Conservation (phyloP, 1,284 basidiomycete species). For the Polyporus tsugae region DNA sequence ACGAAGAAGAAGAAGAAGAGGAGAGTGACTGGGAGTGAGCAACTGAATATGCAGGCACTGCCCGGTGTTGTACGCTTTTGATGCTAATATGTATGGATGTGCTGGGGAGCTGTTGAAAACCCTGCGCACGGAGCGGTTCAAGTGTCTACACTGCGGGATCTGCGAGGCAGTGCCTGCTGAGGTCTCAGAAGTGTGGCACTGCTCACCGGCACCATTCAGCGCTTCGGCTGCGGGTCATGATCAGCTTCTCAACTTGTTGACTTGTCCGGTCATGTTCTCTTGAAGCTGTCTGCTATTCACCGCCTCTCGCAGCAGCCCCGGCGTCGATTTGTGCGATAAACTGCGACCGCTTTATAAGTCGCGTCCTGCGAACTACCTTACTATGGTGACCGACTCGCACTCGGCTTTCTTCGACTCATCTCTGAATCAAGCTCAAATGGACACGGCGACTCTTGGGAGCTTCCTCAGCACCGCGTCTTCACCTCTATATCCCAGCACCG, state of each 20-base stretch:
- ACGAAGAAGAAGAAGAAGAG: conserved; percentile 44
- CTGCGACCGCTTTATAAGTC: not conserved
- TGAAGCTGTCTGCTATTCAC: not conserved
- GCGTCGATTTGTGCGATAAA: not conserved
- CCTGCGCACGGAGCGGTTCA: not conserved
- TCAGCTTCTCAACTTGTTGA: not conserved
- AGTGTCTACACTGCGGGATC: not conserved
- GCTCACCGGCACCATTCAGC: not conserved
- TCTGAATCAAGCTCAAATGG: not conserved
- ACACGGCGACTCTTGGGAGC: not conserved
- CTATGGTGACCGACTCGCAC: not conserved
- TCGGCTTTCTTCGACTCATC: conserved; percentile 5
- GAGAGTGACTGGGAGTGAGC: conserved; percentile 79
- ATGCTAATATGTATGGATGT: not conserved
- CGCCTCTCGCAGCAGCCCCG: not conserved
- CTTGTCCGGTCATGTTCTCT: not conserved
- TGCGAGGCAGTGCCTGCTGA: too few species aligned
- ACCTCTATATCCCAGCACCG: not conserved
- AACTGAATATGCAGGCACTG: not conserved
- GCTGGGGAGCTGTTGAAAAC: not conserved
- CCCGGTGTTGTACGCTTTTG: not conserved
- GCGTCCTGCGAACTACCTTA: not conserved
- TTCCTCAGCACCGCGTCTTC: conserved; percentile 1
- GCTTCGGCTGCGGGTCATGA: not conserved
- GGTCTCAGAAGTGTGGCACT: not conserved